Conservation (phyloP, 257 asterid genomes). For the Solanum pennellii region DNA sequence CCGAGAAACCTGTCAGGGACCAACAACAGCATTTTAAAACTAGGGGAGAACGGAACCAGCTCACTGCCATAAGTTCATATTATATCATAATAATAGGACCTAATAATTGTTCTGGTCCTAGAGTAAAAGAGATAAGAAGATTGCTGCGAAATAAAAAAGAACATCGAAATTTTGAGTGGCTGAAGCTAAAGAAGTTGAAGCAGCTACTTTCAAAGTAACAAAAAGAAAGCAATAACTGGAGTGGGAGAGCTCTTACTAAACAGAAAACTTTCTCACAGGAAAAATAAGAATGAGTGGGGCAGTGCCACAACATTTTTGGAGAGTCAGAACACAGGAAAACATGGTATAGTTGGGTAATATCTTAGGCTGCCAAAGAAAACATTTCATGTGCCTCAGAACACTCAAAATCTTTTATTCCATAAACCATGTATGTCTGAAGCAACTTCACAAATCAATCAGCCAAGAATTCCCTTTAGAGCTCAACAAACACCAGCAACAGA, state of each 20-base stretch:
- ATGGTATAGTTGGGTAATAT: not conserved
- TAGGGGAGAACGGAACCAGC: not conserved
- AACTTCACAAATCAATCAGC: not conserved
- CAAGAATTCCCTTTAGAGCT: not conserved
- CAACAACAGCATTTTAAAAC: not conserved
- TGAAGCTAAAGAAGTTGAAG: not conserved
- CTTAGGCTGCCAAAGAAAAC: not conserved
- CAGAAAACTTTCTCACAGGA: not conserved
- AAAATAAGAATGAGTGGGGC: not conserved
- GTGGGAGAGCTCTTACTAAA: not conserved
- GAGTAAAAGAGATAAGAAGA: not conserved
- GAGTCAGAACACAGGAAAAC: not conserved
- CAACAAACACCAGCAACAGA: not conserved
- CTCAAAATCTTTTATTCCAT: not conserved
- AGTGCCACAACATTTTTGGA: not conserved
- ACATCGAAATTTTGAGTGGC: not conserved
- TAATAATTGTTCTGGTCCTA: not conserved
- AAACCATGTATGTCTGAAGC: not conserved
- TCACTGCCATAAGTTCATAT: not conserved
- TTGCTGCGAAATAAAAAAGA: not conserved
- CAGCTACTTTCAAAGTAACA: not conserved
- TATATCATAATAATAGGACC: not conserved
- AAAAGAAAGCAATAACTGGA: not conserved
- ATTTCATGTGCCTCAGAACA: not conserved
- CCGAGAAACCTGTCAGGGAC: not conserved